Evolutionary conservation across 78 protist species (phyloP).

Genomic region (Dictyostelium brefeldianum): DNA sequence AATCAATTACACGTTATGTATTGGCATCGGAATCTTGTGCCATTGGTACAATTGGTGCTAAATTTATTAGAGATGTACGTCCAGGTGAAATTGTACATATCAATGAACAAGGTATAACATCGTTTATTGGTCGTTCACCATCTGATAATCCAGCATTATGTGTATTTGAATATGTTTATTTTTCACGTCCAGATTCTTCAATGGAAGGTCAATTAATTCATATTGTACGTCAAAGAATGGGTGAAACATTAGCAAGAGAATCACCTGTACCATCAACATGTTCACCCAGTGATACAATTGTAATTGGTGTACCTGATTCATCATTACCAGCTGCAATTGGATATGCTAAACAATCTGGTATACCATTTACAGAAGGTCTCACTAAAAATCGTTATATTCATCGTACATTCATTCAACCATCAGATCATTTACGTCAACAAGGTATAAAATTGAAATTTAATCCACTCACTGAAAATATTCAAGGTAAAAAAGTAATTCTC

Average conservation of each 20-base stretch:
- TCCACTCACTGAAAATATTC: slow-evolving; percentile 76
- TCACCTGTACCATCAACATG: slow-evolving; percentile 30
- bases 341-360: slow-evolving; percentile 71
- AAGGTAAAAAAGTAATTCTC: slow-evolving; percentile 60
- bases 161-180: slow-evolving; percentile 83
- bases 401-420: slow-evolving; percentile 83
- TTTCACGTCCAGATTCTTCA: slow-evolving; percentile 82
- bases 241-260: slow-evolving; percentile 79
- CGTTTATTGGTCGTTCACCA: slow-evolving; percentile 63
- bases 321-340: slow-evolving; percentile 86
- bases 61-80: slow-evolving; percentile 73
- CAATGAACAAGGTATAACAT: slow-evolving; percentile 70
- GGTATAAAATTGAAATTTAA: slow-evolving; percentile 83
- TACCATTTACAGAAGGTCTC: slow-evolving; percentile 70
- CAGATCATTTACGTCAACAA: slow-evolving; percentile 72
- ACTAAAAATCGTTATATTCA: slow-evolving; percentile 82
- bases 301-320: slow-evolving; percentile 84
- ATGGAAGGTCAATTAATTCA: slow-evolving; percentile 81
- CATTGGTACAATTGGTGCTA: slow-evolving; percentile 74
- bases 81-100: slow-evolving; percentile 84
- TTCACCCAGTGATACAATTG: slow-evolving; percentile 17
- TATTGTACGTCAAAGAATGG: slow-evolving; percentile 79
- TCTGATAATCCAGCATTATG: slow-evolving; percentile 55
- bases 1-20: slow-evolving; percentile 46
- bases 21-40: slow-evolving; percentile 83